These are phyloP conservation scores for Austroboletus festivus DNA, from an alignment of 768 basidiomycete genomes.

Conservation along the genomic window DNA sequence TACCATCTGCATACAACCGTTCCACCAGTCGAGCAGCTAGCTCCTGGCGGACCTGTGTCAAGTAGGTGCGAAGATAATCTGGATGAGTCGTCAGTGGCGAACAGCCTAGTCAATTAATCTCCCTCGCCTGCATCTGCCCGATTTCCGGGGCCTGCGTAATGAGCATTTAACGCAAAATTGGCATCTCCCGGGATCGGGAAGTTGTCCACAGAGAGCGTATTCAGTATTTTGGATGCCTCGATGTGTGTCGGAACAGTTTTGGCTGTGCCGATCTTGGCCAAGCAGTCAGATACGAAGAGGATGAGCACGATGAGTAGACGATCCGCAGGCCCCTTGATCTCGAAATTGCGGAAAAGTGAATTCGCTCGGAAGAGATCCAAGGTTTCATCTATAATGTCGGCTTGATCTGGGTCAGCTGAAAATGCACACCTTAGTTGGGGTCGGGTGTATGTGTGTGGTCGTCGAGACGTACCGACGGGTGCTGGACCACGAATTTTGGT, in stretches of 20 bases:
- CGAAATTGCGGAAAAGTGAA: constrained; percentile 98
- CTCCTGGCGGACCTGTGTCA: constrained; percentile 92
- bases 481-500: constrained; percentile 93
- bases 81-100: constrained; percentile 10
- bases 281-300: constrained; percentile 96
- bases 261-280: constrained; percentile 79
- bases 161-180: constrained; percentile 87
- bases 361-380: constrained; percentile 97
- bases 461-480: constrained; percentile 54
- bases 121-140: constrained; percentile 76
- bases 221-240: constrained; percentile 84
- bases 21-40: constrained; percentile 83
- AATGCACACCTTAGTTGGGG: constrained; percentile 11
- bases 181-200: constrained; percentile 96
- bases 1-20: constrained; percentile 87
- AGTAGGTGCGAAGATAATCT: constrained; percentile 90
- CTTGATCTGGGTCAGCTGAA: constrained; percentile 71
- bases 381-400: constrained; percentile 94
- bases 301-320: constrained; percentile 95
- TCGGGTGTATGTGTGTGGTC: constrained; percentile 1
- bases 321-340: constrained; percentile 98
- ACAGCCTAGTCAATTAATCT: background rate
- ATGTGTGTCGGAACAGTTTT: constrained; percentile 70
- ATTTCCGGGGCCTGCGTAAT: constrained; percentile 79
- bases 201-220: constrained; percentile 89